Conservation (phyloP, 2,329 filamentous ascomycete species). For the Colletotrichum musicola region DNA sequence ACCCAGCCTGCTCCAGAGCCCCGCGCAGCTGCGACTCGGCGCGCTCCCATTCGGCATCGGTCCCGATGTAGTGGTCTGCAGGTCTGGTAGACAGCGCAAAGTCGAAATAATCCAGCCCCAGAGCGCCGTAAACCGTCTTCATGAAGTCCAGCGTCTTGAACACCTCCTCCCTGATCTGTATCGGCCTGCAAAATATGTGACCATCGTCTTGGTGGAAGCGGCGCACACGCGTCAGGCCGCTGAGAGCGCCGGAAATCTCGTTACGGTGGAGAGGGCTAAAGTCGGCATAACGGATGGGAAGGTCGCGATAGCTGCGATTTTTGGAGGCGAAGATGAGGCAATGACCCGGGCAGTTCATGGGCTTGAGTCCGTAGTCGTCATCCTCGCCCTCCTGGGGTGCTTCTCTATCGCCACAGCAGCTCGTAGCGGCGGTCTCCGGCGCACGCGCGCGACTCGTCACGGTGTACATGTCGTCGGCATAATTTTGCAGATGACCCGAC, state of each 20-base stretch:
- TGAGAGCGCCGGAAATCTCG: conserved; percentile 84
- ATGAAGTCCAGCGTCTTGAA: conserved; percentile 80
- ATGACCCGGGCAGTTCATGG: conserved; percentile 94
- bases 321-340: conserved; percentile 85
- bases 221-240: conserved; percentile 84
- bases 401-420: conserved; percentile 48
- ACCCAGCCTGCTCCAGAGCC: conserved; percentile 74
- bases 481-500: conserved; percentile 90
- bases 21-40: conserved; percentile 56
- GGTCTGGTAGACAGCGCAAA: conserved; percentile 85
- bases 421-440: conserved; percentile 17
- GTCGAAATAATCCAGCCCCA: conserved; percentile 79
- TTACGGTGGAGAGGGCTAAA: conserved; percentile 91
- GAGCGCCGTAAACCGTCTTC: conserved; percentile 76
- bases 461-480: conserved; percentile 92
- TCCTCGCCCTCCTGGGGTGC: conserved; percentile 57
- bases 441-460: conserved; percentile 68
- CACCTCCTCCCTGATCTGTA: conserved; percentile 82
- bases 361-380: conserved; percentile 85
- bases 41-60: conserved; percentile 71
- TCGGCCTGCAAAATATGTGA: conserved; percentile 88
- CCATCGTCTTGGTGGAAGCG: conserved; percentile 93
- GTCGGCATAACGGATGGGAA: conserved; percentile 87
- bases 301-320: conserved; percentile 80
- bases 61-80: conserved; percentile 81